phyloP scores from a whole-genome alignment of 1,139 yeast species.

The Suhomyces bokatorum region DNA sequence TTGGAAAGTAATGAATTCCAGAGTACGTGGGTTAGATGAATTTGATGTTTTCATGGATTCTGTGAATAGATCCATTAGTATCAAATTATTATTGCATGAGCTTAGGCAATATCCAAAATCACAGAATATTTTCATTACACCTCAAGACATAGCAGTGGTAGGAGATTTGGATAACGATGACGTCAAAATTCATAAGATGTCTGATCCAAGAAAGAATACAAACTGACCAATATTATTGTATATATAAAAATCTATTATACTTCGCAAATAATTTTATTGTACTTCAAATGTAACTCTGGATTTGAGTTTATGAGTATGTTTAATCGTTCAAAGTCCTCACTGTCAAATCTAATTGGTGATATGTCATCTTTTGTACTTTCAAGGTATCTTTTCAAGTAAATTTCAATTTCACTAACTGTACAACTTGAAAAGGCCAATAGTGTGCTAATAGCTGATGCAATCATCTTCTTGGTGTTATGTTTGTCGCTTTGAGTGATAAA shows the following conservation, averaged over 20 bases:
- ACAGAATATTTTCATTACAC: conserved; percentile 92
- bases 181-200: conserved; percentile 72
- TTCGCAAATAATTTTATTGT: background rate
- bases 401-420: conserved; percentile 5
- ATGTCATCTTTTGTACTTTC: background rate
- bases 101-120: conserved; percentile 60
- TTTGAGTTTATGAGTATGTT: background rate
- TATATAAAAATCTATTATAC: background rate
- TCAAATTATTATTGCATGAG: conserved; percentile 70
- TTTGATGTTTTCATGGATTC: conserved; percentile 99
- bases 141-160: conserved; percentile 83
- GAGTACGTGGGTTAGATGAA: conserved; percentile 89
- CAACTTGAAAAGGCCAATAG: conserved; percentile 5
- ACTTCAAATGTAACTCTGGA: background rate
- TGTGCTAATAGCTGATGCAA: conserved; percentile 1
- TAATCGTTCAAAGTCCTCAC: background rate
- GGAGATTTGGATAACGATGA: conserved; percentile 62
- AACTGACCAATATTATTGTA: background rate
- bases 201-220: conserved; percentile 46
- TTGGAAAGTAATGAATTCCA: conserved; percentile 90
- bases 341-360: conserved; percentile 1
- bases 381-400: background rate
- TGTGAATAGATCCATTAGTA: conserved; percentile 79
- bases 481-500: background rate
- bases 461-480: background rate